Conservation (phyloP, 331 rosid genomes). For the Cydonia oblonga region DNA sequence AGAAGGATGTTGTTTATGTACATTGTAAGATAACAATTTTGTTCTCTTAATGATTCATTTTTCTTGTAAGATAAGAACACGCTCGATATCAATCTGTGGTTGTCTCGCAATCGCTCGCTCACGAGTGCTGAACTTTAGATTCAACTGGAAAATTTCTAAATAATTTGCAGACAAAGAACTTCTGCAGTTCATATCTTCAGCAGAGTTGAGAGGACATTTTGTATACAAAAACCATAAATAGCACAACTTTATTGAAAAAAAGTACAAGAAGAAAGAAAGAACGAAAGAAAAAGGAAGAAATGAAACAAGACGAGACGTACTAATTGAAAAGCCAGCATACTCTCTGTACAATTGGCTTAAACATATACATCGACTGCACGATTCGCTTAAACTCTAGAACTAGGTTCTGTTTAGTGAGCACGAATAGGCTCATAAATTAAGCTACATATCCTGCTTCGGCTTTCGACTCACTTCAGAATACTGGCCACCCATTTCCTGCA, state of each 20-base stretch:
- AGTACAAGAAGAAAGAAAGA: neutral
- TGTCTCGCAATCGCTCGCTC: neutral
- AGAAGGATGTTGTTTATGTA: constrained; percentile 4
- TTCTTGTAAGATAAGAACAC: neutral
- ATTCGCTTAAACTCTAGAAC: constrained; percentile 8
- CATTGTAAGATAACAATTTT: constrained; percentile 9
- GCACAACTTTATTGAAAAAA: neutral
- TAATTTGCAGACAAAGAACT: neutral
- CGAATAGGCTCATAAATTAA: neutral
- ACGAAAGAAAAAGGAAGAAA: constrained; percentile 7
- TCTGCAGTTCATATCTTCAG: neutral
- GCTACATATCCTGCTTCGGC: constrained; percentile 82
- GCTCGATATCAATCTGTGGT: neutral
- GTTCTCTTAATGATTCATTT: neutral
- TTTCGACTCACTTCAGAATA: constrained; percentile 91
- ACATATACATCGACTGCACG: constrained; percentile 12
- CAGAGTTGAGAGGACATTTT: neutral
- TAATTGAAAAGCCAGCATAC: constrained; percentile 29
- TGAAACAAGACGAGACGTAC: constrained; percentile 16
- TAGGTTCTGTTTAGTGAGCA: constrained; percentile 11
- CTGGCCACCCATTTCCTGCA: constrained; percentile 91
- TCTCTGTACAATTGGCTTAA: constrained; percentile 47
- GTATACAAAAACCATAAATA: neutral
- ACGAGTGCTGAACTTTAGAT: neutral
- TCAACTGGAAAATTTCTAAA: neutral